A percentile compares a stretch with the other conserved stretches of the same genome.
phyloP scores from a whole-genome alignment of 2,329 filamentous ascomycete genomes.

The Trichoderma sp. region DNA sequence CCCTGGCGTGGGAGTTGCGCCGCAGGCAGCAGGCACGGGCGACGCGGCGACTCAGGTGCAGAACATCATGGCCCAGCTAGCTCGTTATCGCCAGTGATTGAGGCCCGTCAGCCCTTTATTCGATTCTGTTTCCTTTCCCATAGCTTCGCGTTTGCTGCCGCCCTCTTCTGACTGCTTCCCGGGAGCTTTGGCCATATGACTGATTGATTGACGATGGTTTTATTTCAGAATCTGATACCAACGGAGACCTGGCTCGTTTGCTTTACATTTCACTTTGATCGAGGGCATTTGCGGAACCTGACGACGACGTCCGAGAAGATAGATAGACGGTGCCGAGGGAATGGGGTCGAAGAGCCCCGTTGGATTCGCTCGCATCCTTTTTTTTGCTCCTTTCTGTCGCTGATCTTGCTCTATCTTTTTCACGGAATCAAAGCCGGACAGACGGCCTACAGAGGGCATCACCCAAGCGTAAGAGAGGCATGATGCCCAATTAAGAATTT shows the following conservation, averaged over 20 bases:
- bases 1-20: conserved; percentile 36
- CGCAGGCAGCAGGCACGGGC: conserved; percentile 33
- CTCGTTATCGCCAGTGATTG: conserved; percentile 60
- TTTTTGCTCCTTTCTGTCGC: neutral
- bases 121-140: neutral
- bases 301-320: conserved; percentile 4
- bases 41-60: conserved; percentile 60
- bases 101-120: neutral
- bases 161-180: neutral
- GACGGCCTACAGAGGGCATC: conserved; percentile 8
- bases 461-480: conserved; percentile 2
- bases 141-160: conserved; percentile 14
- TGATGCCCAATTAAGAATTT: conserved; percentile 5
- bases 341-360: conserved; percentile 7
- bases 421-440: neutral
- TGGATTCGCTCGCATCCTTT: conserved; percentile 9
- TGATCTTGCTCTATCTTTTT: conserved; percentile 1
- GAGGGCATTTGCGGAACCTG: conserved; percentile 6
- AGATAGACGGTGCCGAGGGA: conserved; percentile 21
- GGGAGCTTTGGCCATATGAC: conserved; percentile 6
- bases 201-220: conserved; percentile 23
- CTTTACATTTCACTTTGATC: conserved; percentile 5
- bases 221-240: conserved; percentile 27
- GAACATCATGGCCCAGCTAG: conserved; percentile 74
- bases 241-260: conserved; percentile 22